Evolutionary conservation across 1,284 basidiomycete species (phyloP).

Genomic region (Fomitopsis pinicola): DNA sequence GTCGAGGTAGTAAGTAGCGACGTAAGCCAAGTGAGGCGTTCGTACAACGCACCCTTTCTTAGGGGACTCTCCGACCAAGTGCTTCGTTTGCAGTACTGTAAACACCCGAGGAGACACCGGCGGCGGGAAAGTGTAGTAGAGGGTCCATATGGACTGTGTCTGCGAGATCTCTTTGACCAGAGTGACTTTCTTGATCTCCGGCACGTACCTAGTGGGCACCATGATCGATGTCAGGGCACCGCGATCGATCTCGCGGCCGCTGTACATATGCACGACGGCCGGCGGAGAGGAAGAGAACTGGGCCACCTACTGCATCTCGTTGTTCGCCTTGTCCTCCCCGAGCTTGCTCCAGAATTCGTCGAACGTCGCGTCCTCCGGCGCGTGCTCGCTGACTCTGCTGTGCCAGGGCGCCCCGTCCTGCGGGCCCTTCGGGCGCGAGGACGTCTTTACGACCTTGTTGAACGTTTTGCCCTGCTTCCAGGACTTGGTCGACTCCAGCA

Average conservation of each 20-base stretch:
- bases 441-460: slow-evolving; percentile 53
- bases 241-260: not conserved
- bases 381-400: slow-evolving; percentile 61
- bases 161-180: slow-evolving; percentile 60
- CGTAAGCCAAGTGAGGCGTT: not conserved
- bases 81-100: slow-evolving; percentile 63
- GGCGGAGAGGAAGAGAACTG: not conserved
- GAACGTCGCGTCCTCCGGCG: slow-evolving; percentile 59
- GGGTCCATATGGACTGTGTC: slow-evolving; percentile 63
- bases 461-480: slow-evolving; percentile 69
- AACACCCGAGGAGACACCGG: slow-evolving; percentile 71
- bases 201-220: slow-evolving; percentile 48
- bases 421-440: slow-evolving; percentile 42
- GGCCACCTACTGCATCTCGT: slow-evolving; percentile 61
- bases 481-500: slow-evolving; percentile 47
- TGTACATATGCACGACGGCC: not conserved
- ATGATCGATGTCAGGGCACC: not conserved
- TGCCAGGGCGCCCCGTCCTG: slow-evolving; percentile 62
- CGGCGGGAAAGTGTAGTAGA: slow-evolving; percentile 67
- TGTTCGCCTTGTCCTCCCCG: slow-evolving; percentile 57
- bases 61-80: slow-evolving; percentile 43
- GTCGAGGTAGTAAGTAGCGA: not conserved
- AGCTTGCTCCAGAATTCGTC: slow-evolving; percentile 69
- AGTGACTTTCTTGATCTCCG: slow-evolving; percentile 57
- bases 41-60: slow-evolving; percentile 48